Evolutionary conservation across 148 eudicot genomes (phyloP).

Genomic region (Vaccinium vitisidaea): DNA sequence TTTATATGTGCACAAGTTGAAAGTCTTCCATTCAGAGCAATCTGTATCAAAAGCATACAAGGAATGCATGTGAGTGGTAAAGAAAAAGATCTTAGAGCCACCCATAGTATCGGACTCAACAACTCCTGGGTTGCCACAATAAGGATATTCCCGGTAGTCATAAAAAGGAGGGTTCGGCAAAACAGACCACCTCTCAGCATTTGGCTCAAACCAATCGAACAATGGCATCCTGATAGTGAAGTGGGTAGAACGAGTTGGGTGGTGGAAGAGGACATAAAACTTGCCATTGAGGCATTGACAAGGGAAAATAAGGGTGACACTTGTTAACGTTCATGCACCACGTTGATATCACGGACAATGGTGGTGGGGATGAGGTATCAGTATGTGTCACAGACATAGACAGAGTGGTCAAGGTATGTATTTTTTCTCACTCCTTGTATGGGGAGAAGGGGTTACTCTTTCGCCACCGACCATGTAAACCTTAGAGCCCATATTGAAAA

Average conservation of each 20-base stretch:
- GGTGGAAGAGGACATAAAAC: background rate
- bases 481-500: background rate
- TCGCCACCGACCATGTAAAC: background rate
- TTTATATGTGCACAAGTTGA: background rate
- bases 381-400: background rate
- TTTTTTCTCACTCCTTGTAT: too few relatives aligned
- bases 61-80: background rate
- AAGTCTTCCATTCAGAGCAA: background rate
- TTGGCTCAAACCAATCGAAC: background rate
- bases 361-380: background rate
- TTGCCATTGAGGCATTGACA: background rate
- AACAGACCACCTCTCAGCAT: background rate
- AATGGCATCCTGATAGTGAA: background rate
- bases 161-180: background rate
- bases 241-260: background rate
- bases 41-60: background rate
- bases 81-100: background rate
- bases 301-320: background rate
- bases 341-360: background rate
- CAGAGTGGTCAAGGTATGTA: background rate
- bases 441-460: background rate
- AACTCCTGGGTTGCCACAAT: background rate
- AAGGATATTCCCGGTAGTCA: background rate
- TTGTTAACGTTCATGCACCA: background rate
- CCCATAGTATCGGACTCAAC: background rate